A percentile compares a stretch with the other conserved stretches of the same genome.
phyloP scores from a whole-genome alignment of 768 basidiomycete genomes.

The Trametes cinnabarina region DNA sequence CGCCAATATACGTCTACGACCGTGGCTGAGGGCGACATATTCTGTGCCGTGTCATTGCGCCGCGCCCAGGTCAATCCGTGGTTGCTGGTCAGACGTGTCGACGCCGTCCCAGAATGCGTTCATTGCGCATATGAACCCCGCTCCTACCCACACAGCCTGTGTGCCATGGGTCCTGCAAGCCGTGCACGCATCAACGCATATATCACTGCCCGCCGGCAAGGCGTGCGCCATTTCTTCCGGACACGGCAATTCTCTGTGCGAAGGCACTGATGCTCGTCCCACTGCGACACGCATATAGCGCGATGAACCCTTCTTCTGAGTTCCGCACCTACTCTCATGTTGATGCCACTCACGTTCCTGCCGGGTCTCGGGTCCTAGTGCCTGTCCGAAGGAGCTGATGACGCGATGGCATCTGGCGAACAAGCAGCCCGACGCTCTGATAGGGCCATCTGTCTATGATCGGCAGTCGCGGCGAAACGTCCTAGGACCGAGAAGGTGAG shows the following conservation, averaged over 20 bases:
- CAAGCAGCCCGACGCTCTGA: neutral
- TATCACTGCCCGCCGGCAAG: conserved; percentile 4
- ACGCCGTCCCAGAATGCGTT: too few species aligned
- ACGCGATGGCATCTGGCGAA: neutral
- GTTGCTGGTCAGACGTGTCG: neutral
- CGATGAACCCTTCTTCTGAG: neutral
- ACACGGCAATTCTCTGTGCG: neutral
- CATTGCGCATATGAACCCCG: too few species aligned
- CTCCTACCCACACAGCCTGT: neutral
- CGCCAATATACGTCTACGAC: conserved; percentile 13
- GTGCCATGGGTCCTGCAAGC: neutral
- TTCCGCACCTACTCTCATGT: neutral
- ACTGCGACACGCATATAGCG: neutral
- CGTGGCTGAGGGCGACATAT: neutral
- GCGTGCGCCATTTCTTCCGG: neutral
- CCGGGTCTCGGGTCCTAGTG: neutral
- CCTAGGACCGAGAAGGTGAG: conserved; percentile 2
- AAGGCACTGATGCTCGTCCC: conserved; percentile 4
- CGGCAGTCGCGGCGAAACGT: neutral
- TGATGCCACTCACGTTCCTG: neutral
- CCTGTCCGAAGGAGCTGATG: conserved; percentile 3
- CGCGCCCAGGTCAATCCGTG: neutral
- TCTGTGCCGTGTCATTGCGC: neutral
- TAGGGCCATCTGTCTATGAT: neutral
- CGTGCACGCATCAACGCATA: neutral